phyloP scores from a whole-genome alignment of 345 rosid genomes.

The Citrus reticulata region DNA sequence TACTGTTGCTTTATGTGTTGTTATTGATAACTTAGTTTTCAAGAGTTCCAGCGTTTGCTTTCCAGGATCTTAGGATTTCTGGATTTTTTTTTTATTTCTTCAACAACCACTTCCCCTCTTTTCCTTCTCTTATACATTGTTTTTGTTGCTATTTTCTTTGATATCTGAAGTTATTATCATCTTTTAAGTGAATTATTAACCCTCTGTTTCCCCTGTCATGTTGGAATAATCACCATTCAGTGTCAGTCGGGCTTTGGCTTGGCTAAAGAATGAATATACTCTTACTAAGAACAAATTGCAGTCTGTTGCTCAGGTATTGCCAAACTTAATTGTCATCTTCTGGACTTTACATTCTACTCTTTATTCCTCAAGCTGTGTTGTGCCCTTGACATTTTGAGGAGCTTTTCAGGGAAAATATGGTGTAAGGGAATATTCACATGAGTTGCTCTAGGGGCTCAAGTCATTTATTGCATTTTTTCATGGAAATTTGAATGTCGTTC shows the following conservation, averaged over 20 bases:
- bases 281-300: conserved; percentile 31
- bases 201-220: background rate
- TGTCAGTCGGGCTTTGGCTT: conserved; percentile 24
- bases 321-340: background rate
- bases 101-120: background rate
- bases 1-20: background rate
- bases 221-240: conserved; percentile 16
- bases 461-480: background rate
- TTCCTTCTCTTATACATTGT: background rate
- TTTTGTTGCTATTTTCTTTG: background rate
- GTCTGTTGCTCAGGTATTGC: conserved; percentile 31
- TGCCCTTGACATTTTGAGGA: background rate
- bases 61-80: background rate
- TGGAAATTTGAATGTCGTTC: background rate
- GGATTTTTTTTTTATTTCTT: background rate
- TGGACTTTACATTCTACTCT: background rate
- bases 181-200: background rate
- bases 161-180: background rate
- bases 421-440: background rate
- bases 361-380: background rate
- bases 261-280: conserved; percentile 34
- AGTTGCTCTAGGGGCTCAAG: background rate
- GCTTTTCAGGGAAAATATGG: background rate
- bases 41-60: background rate
- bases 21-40: background rate